phyloP scores from a whole-genome alignment of 1,139 yeast species.

The Groenewaldozyma auringiensis region DNA sequence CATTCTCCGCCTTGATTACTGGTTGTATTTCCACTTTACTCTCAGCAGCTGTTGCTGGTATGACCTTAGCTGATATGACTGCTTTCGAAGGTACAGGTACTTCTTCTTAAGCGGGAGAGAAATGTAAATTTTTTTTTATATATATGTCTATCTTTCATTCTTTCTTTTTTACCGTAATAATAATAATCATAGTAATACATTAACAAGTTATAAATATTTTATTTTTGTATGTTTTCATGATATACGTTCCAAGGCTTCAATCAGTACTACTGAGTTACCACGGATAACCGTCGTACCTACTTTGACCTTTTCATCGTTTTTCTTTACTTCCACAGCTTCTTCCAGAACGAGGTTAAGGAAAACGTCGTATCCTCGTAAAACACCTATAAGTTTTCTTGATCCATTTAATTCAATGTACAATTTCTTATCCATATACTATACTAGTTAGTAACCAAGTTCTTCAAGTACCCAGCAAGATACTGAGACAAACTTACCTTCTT shows the following conservation, averaged over 20 bases:
- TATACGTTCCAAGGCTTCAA: constrained; percentile 31
- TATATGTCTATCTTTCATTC: too few relatives aligned
- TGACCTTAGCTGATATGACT: constrained; percentile 50
- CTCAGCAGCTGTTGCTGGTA: constrained; percentile 61
- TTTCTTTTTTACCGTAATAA: too few relatives aligned
- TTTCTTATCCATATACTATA: constrained; percentile 68
- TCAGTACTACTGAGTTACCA: constrained; percentile 38
- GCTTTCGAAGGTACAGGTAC: not conserved
- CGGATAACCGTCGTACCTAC: constrained; percentile 46
- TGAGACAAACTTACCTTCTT: constrained; percentile 35
- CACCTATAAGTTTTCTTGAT: constrained; percentile 62
- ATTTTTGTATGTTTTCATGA: constrained; percentile 10
- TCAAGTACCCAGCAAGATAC: not conserved
- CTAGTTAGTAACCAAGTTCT: not conserved
- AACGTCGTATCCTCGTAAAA: constrained; percentile 70
- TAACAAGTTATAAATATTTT: too few relatives aligned
- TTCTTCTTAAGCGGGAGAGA: not conserved
- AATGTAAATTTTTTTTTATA: too few relatives aligned
- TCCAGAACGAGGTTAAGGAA: constrained; percentile 68
- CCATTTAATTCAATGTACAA: constrained; percentile 68
- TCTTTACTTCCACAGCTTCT: constrained; percentile 59
- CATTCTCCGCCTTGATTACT: constrained; percentile 45
- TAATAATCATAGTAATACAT: too few relatives aligned
- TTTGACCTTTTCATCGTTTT: constrained; percentile 43
- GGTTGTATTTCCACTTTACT: constrained; percentile 52